Evolutionary conservation across 108 stramenopile species (phyloP).

Genomic region (Chaetoceros tenuissimus): DNA sequence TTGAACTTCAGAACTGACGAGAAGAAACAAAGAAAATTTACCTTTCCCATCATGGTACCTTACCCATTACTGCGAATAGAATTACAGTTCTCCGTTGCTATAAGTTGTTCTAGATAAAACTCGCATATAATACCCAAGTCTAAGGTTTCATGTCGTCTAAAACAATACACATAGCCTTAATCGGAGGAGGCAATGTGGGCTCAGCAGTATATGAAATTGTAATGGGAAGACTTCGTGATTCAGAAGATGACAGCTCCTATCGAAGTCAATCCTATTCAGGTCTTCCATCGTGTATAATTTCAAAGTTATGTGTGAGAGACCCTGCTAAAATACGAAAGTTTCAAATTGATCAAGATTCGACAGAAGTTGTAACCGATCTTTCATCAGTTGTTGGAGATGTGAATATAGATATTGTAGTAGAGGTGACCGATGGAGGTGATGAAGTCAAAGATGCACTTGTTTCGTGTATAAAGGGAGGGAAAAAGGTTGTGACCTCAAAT

Average conservation of each 20-base stretch:
- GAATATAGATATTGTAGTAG: conserved; percentile 64
- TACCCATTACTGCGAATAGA: too few species aligned
- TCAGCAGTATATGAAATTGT: conserved; percentile 73
- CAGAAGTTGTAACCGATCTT: conserved; percentile 48
- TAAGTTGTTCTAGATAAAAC: too few species aligned
- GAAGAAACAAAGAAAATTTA: too few species aligned
- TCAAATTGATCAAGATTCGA: conserved; percentile 36
- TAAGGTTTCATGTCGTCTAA: too few species aligned
- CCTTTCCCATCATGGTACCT: too few species aligned
- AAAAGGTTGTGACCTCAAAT: conserved; percentile 79
- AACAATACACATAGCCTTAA: conserved; percentile 49
- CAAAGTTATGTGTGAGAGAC: conserved; percentile 83
- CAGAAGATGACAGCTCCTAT: conserved; percentile 6
- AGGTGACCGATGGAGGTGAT: conserved; percentile 62
- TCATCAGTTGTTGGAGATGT: conserved; percentile 51
- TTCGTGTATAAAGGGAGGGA: conserved; percentile 32
- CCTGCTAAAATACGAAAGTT: conserved; percentile 62
- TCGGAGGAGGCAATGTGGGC: conserved; percentile 63
- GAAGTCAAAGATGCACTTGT: conserved; percentile 54
- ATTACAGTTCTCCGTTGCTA: too few species aligned
- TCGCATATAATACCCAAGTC: too few species aligned
- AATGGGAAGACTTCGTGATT: conserved; percentile 36
- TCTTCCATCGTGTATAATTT: conserved; percentile 30
- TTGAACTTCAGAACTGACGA: too few species aligned
- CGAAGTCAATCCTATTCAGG: not conserved